phyloP scores from a whole-genome alignment of 2,329 filamentous ascomycete genomes.

The Claviceps arundinis region DNA sequence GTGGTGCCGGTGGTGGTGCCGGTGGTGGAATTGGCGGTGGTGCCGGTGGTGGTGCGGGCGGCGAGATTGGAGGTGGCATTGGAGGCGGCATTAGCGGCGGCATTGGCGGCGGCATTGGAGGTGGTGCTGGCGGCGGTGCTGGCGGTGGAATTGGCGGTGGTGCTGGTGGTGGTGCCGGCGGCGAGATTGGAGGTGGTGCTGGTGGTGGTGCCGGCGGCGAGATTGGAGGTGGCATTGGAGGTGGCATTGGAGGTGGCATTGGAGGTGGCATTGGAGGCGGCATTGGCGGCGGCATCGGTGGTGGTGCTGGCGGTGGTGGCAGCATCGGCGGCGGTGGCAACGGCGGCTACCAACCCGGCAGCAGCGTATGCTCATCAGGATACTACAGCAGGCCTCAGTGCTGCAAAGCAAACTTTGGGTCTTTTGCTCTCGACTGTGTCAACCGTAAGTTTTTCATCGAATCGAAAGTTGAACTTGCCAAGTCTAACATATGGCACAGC shows the following conservation, averaged over 20 bases:
- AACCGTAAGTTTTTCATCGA: slow-evolving; percentile 3
- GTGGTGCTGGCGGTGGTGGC: no score
- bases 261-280: no score
- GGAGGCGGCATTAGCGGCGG: background rate
- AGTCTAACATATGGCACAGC: background rate
- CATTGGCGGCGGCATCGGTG: no score
- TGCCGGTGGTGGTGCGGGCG: background rate
- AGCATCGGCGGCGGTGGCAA: no score
- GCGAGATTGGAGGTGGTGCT: no score
- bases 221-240: no score
- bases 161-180: no score
- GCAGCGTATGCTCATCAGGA: slow-evolving; percentile 9
- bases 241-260: background rate
- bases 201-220: background rate
- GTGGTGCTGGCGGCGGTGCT: background rate
- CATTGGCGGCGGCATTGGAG: background rate
- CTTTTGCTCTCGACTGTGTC: slow-evolving; percentile 32
- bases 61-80: background rate
- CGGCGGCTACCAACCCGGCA: background rate
- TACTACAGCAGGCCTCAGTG: slow-evolving; percentile 24
- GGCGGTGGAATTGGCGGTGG: background rate
- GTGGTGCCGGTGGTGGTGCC: background rate
- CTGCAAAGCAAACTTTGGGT: slow-evolving; percentile 33
- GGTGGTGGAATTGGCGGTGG: background rate
- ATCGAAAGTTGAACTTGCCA: background rate